Conservation (phyloP, 768 basidiomycete genomes). For the Cyclocybe aegerita region DNA sequence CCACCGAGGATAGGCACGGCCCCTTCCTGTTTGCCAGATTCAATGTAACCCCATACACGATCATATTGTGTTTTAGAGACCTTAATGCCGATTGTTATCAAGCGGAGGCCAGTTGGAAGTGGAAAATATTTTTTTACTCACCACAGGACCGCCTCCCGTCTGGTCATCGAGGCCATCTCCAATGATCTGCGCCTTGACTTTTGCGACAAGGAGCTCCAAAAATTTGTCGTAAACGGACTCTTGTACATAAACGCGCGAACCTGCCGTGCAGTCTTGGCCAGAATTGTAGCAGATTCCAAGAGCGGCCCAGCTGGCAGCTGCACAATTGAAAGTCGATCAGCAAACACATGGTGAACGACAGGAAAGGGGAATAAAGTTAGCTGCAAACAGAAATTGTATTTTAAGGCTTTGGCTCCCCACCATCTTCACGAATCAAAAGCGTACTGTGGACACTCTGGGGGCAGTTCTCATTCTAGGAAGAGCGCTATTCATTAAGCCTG, state of each 20-base stretch:
- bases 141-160: constrained; percentile 81
- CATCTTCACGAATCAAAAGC: too few species aligned
- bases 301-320: constrained; percentile 83
- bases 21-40: constrained; percentile 80
- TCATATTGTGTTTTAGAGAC: constrained; percentile 86
- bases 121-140: constrained; percentile 32
- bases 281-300: constrained; percentile 87
- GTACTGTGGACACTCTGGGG: too few species aligned
- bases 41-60: constrained; percentile 85
- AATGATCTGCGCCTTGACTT: constrained; percentile 68
- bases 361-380: not conserved
- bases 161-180: constrained; percentile 80
- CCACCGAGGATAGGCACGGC: constrained; percentile 83
- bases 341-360: not conserved
- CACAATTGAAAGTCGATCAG: constrained; percentile 6
- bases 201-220: constrained; percentile 58
- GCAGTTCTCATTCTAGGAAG: too few species aligned
- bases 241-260: constrained; percentile 88
- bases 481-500: too few species aligned
- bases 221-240: constrained; percentile 87
- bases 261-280: constrained; percentile 93
- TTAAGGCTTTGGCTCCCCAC: too few species aligned
- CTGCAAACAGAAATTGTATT: too few species aligned
- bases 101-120: not conserved
- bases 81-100: constrained; percentile 31